Percentiles rank a stretch among this genome's conserved stretches.
These are phyloP conservation scores for Suillus occidentalis DNA, from an alignment of 768 basidiomycete genomes.

Conservation along the genomic window DNA sequence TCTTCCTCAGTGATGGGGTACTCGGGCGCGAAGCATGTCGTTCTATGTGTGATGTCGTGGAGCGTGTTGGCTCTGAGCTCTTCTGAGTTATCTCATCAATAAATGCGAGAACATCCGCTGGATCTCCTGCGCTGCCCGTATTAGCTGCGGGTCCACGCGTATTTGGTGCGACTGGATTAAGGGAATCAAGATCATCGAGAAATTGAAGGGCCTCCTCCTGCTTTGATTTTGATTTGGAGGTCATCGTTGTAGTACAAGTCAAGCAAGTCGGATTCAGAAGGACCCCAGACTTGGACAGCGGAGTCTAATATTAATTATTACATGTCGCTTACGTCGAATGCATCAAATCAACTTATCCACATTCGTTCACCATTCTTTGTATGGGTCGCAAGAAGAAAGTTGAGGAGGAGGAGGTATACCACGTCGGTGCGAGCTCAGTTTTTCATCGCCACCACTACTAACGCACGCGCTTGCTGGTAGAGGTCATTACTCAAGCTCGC, in stretches of 20 bases:
- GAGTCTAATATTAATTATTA: background rate
- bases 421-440: slow-evolving; percentile 42
- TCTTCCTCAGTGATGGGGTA: slow-evolving; percentile 72
- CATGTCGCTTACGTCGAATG: background rate
- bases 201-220: slow-evolving; percentile 89
- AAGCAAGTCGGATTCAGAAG: background rate
- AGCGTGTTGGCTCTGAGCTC: slow-evolving; percentile 72
- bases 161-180: slow-evolving; percentile 45
- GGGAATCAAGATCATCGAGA: slow-evolving; percentile 91
- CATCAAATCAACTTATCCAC: background rate
- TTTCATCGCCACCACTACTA: background rate
- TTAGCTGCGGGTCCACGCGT: slow-evolving; percentile 23
- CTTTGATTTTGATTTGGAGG: slow-evolving; percentile 65
- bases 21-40: slow-evolving; percentile 63
- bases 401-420: slow-evolving; percentile 42
- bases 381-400: slow-evolving; percentile 30
- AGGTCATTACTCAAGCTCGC: slow-evolving; percentile 61
- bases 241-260: slow-evolving; percentile 24
- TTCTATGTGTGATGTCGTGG: slow-evolving; percentile 53
- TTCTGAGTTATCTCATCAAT: slow-evolving; percentile 95
- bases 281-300: slow-evolving; percentile 1
- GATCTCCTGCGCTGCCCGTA: slow-evolving; percentile 56
- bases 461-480: slow-evolving; percentile 30
- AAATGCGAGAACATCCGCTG: slow-evolving; percentile 86
- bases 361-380: background rate